Conservation (phyloP, 2,329 filamentous ascomycete genomes). For the Daldinia sp. region DNA sequence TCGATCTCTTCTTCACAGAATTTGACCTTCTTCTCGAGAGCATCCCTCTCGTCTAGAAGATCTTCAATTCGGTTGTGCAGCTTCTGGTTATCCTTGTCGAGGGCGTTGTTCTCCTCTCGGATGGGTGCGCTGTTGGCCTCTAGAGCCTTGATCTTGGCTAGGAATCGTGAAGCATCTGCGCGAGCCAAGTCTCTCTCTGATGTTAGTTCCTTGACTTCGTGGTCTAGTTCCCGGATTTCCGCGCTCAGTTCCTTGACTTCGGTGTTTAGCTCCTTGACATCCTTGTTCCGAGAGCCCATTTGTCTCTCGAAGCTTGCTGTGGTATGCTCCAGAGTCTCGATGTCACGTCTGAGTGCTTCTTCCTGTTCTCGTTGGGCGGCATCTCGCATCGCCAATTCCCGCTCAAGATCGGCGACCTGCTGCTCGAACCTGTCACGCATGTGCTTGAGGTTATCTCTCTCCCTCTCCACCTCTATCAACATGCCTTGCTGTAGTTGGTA, state of each 20-base stretch:
- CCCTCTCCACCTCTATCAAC: slow-evolving; percentile 51
- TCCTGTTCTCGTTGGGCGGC: slow-evolving; percentile 46
- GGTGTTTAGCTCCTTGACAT: slow-evolving; percentile 45
- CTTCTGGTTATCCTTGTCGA: slow-evolving; percentile 49
- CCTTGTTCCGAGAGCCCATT: slow-evolving; percentile 46
- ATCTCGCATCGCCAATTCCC: slow-evolving; percentile 44
- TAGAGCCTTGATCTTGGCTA: slow-evolving; percentile 39
- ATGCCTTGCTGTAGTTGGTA: slow-evolving; percentile 51
- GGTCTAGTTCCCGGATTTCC: slow-evolving; percentile 24
- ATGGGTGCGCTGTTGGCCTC: slow-evolving; percentile 35
- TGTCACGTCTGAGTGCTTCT: slow-evolving; percentile 45
- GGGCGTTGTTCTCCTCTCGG: slow-evolving; percentile 43
- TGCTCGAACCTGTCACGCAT: slow-evolving; percentile 47
- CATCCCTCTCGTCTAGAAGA: slow-evolving; percentile 46
- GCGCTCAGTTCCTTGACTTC: slow-evolving; percentile 35
- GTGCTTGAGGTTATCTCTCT: slow-evolving; percentile 51
- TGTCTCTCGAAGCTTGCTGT: slow-evolving; percentile 45
- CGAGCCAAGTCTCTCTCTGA: slow-evolving; percentile 34
- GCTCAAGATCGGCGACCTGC: slow-evolving; percentile 45
- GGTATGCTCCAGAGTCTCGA: slow-evolving; percentile 44
- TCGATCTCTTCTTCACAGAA: slow-evolving; percentile 49
- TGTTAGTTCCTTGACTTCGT: slow-evolving; percentile 45
- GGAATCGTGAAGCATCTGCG: slow-evolving; percentile 20
- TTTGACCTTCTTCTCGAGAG: slow-evolving; percentile 47
- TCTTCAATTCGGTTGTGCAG: slow-evolving; percentile 48